Evolutionary conservation across 495 filamentous ascomycete species (phyloP), one percentile per base, ranked within the genome.

Genomic region (Hyaloscypha bicolor): DNA sequence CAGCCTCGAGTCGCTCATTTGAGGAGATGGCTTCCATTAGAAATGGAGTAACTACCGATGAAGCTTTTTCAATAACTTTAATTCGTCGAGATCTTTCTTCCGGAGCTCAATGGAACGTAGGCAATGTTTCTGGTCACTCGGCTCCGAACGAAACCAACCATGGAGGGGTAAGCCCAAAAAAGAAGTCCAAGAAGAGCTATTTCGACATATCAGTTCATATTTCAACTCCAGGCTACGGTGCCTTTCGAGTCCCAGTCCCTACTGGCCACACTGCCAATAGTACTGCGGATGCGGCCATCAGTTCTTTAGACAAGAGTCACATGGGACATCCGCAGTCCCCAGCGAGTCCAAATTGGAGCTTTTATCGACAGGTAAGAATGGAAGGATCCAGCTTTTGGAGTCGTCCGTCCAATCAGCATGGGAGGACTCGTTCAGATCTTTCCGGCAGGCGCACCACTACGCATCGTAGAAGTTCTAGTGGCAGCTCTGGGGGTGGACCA

Each of bases 91-190:
- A 97, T 77, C 90, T 93, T 3, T 80, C 86, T 1, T 89, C 89
- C 31, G 88, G 89, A 12, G 84, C 82, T 48, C 95, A 99, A 75
- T 97, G 92, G 92, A 97, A 97, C 70, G 88, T 97, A 32, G 93
- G 90, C 6, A 90, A 80, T 52, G 87, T 97, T 51, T 81, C 82
- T 25, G 85, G 71, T 81, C 5, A 73, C 64, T 32, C 76, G 74
- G 63, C 65, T 75, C 3, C 22, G 22, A 45, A 35, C 8, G 60
- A 62, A 8, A 30, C 21, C 11, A 35, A 60, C 16, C 32, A 45
- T 59, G 45, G 59, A 33, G 21, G 6, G 21, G 9, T 22, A 19
- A 63, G 25, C 16, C 6, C 48, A 16, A 48, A 33, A 35, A 37
- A 32, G 33, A 37, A 52, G 9, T 14, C 51, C n/a, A 74, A 66